Evolutionary conservation across 1,284 basidiomycete species (phyloP), one percentile per base, ranked within the genome.

Genomic region (Austroboletus olivaceoglutinosus): DNA sequence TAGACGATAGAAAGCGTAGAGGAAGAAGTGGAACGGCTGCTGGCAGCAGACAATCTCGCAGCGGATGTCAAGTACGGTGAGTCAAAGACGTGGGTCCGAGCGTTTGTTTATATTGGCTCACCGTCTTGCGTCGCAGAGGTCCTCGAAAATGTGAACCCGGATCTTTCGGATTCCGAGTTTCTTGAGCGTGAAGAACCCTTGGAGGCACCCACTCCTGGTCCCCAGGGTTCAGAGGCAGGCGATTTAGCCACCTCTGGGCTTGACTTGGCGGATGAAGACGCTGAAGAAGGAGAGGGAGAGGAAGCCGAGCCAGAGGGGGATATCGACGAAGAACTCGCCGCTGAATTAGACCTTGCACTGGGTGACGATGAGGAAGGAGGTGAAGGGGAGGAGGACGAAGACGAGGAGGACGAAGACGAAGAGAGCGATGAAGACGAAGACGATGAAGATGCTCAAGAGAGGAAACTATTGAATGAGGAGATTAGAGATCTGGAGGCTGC

Each of bases 1-100:
- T 58, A 92, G 82, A 93, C 93, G 1, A 98, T 98, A 58, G 95
- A 98, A 73, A 95, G 91, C 30, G 94, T 98, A 3, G 96, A 99
- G 69, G 89, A 96, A 70, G 92, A 96, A 65, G 96, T 99, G 2
- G 97, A 99, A 67, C 77, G 93, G 50, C 70, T 99, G 39, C 71
- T 99, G 29, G 89, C 90, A 55, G 87, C 90, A 56, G 97, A 99
- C 71, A 81, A 86, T 11, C 72, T 87, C 47, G 93, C 95, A 2
- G 75, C 83, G 1, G 81, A 91, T 54, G 85, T 93, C 45, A 82
- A 86, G 73, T 93, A 86, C 59, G 87, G 90, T 85, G 57, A 38
- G 76, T 47, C 12, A n/a, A 19, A 18, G 2, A 2, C 36, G 18
- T 37, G 15, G 5, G n/a, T 18, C 2, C n/a, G 15, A 21, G 5